phyloP scores from a whole-genome alignment of 129 eudicot genomes.

The sunflower (Helianthus annuus) region DNA sequence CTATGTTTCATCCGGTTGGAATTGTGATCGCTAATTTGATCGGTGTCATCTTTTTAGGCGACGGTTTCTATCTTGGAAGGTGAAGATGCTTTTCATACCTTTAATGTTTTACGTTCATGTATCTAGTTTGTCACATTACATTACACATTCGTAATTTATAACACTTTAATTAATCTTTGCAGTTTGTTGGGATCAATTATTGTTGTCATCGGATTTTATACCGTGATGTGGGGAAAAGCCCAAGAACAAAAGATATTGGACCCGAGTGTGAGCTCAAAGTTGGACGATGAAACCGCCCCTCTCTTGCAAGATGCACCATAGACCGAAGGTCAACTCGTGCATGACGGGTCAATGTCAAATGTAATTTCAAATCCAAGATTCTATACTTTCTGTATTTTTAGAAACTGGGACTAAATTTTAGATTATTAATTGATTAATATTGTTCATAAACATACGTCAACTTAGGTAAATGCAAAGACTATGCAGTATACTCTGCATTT shows the following conservation, averaged over 20 bases:
- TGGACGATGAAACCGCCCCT: conserved; percentile 34
- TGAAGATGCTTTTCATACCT: conserved; percentile 15
- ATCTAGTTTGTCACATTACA: neutral
- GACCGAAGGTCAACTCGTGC: neutral
- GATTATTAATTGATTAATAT: conserved; percentile 5
- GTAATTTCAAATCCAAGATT: neutral
- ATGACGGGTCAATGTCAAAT: conserved; percentile 1
- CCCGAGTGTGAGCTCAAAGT: conserved; percentile 19
- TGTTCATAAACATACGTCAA: conserved; percentile 8
- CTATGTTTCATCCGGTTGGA: conserved; percentile 83
- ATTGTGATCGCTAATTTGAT: conserved; percentile 62
- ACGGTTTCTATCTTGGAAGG: conserved; percentile 87
- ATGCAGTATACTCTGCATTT: neutral
- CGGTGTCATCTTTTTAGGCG: conserved; percentile 62
- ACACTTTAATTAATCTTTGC: conserved; percentile 24
- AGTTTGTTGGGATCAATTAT: conserved; percentile 75
- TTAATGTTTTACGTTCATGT: neutral
- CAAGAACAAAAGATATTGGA: conserved; percentile 45
- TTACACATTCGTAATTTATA: neutral
- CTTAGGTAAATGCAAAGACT: conserved; percentile 12
- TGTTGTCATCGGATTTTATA: conserved; percentile 72
- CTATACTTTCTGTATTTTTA: neutral
- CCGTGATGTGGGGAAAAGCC: conserved; percentile 90
- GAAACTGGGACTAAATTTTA: neutral
- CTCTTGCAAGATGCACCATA: conserved; percentile 43